Base-by-base conservation (phyloP, 768 basidiomycete genomes). In the Cytidiella melzeri region DNA sequence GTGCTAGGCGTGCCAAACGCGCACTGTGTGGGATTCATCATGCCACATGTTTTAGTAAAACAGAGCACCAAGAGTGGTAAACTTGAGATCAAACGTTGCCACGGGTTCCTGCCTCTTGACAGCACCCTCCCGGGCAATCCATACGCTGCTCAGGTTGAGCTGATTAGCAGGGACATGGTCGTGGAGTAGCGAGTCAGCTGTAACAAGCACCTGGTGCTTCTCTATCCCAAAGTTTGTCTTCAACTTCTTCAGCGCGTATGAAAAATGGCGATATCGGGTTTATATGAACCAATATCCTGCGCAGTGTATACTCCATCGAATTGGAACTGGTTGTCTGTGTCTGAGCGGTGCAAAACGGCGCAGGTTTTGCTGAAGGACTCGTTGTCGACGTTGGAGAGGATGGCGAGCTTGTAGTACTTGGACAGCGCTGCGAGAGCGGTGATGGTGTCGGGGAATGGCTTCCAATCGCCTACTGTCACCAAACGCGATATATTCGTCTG, bases 311-410 rank as follows among this genome's bases (percentile, higher is more conserved):
- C 69, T 45, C 80, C 70, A 23, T 79, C 75, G 64, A 89, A 89
- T 1, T 80, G 74, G 21, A 84, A 84, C 43, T 69, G 66, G 36
- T 50, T 28, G n/a, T 30, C 45, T 34, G 51, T 41, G 28, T 46
- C 48, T 23, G 45, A 50, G 26, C 45, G 43, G 45, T 67, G 66
- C 36, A 88, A 76, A 43, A 72, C 71, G 18, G 67, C 65, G 41
- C 81, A 80, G 0, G 84, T 87, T 54, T 73, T 66, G 3, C 73
- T 67, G 60, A 87, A 86, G 26, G 83, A 83, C 20, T 57, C 60
- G 49, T 73, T 73, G 55, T 90, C 87, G 59, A 89, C 81, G 63
- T 90, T 89, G 55, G 85, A 87, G 34, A 89, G 72, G 4, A 87
- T 83, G 51, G 81, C 73, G 51, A 89, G 80, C 48, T 80, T 81